These are phyloP conservation scores for Dactylellina sp. DNA, from an alignment of 2,329 filamentous ascomycete species.

Conservation along the genomic window DNA sequence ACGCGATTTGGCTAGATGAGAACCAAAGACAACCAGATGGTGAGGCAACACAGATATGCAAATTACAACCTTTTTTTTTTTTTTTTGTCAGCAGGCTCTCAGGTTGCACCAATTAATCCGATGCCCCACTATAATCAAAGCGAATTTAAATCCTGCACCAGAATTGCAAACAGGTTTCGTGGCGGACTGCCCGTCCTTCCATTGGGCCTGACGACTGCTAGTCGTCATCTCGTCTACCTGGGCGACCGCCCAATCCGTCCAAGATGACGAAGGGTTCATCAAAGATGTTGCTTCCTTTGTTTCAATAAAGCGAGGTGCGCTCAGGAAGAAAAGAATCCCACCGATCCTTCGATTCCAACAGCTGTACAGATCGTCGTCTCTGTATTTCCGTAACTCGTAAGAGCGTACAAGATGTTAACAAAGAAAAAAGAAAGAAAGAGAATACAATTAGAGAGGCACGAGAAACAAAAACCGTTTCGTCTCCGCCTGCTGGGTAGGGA, in stretches of 20 bases:
- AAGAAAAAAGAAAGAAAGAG: slow-evolving; percentile 1
- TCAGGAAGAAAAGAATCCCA: not conserved
- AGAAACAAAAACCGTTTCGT: slow-evolving; percentile 31
- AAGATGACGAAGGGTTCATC: slow-evolving; percentile 18
- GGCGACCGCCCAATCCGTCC: slow-evolving; percentile 19
- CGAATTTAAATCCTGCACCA: no score
- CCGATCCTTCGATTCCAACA: slow-evolving; percentile 35
- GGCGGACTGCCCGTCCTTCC: not conserved
- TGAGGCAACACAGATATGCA: no score
- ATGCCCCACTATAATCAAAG: not conserved
- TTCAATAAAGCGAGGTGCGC: slow-evolving; percentile 25
- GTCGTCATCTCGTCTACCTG: slow-evolving; percentile 14
- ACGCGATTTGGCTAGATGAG: no score
- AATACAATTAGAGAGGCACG: not conserved
- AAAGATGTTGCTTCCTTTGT: slow-evolving; percentile 21
- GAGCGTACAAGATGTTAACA: slow-evolving; percentile 1
- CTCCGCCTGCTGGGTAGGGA: slow-evolving; percentile 29
- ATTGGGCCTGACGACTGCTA: slow-evolving; percentile 16
- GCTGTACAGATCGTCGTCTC: slow-evolving; percentile 31
- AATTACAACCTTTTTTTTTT: no score
- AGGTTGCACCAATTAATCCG: not conserved
- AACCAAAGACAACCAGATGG: no score
- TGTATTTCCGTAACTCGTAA: slow-evolving; percentile 23
- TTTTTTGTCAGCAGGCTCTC: not conserved
- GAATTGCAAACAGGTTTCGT: slow-evolving; percentile 9